Base-by-base conservation (phyloP, 805 yeast genomes). In the Metschnikowia baotianmanensis region DNA sequence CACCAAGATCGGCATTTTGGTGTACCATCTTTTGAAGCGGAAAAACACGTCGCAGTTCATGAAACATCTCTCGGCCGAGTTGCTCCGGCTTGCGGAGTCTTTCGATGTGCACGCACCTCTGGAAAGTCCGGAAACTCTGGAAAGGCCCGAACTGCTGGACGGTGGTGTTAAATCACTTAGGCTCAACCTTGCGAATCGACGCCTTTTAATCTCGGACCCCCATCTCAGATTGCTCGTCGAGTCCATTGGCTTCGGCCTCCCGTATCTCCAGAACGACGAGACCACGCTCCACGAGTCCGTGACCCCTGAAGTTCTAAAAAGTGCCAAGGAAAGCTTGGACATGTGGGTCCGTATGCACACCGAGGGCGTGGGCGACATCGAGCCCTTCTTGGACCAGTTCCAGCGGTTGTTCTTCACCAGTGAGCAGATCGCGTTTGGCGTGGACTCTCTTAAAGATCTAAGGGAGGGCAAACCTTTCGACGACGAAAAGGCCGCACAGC, bases 1-100 rank as follows among this genome's bases (percentile, higher is more conserved):
- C 30, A 77, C 74, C 35, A 71, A 77, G 42, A 56, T 75, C 13
- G 73, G 77, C 20, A 65, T 80, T 13, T 51, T 78, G 30, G 74
- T 80, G 4, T 75, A 6, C 53, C 80, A 34, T 56, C 69, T 30
- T 69, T 67, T 38, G 69, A 71, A 42, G 79, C 72, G 16, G 70
- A 72, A 45, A 55, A 53, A 24, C 57, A 45, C 47, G 11, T 16
- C 38, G 2, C 38, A 59, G 0, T 51, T 71, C 4, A 54, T 83
- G 12, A 67, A 68, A n/a, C 70, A 76, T 71, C 45, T 79, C 12
- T 54, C 63, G 3, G 51, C 57, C 4, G 71, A 67, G 16, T 47
- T 78, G 27, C 62, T 58, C 29, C 47, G 57, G 9, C 51, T 72
- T 7, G 48, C 59, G 1, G 55, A 55, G 6, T 23, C 26, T n/a